Percentiles rank a stretch among this genome's conserved stretches.
Evolutionary conservation across 2,329 filamentous ascomycete species (phyloP).

Genomic region (Cryphonectria japonica): DNA sequence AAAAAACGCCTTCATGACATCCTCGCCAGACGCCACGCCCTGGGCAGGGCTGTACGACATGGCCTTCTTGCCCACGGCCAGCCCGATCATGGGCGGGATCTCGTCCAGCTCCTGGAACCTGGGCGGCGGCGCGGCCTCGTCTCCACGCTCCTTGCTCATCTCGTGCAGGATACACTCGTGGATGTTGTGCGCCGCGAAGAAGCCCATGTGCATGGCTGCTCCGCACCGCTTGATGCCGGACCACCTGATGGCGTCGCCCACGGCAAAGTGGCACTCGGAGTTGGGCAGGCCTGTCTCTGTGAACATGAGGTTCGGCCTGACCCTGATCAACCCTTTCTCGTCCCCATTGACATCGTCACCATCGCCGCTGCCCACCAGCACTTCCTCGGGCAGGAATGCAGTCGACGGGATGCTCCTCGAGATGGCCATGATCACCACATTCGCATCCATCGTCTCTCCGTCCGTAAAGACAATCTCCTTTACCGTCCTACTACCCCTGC

Average conservation of each 20-base stretch:
- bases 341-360: constrained; percentile 51
- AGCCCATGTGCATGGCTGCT: constrained; percentile 74
- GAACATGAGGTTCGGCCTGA: constrained; percentile 62
- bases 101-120: constrained; percentile 54
- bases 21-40: constrained; percentile 63
- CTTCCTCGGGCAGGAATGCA: constrained; percentile 60
- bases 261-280: constrained; percentile 64
- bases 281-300: constrained; percentile 55
- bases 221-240: constrained; percentile 81
- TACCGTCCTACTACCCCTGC: constrained; percentile 42
- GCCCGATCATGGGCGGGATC: constrained; percentile 68
- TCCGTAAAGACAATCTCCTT: constrained; percentile 61
- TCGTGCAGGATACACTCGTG: constrained; percentile 62
- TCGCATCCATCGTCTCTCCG: constrained; percentile 61
- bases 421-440: constrained; percentile 71
- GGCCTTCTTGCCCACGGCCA: constrained; percentile 72
- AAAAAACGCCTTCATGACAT: constrained; percentile 67
- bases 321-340: constrained; percentile 69
- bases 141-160: constrained; percentile 36
- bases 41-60: constrained; percentile 62
- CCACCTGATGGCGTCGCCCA: constrained; percentile 73
- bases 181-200: constrained; percentile 67
- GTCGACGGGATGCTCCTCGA: constrained; percentile 67
- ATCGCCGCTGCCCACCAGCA: constrained; percentile 42
- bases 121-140: constrained; percentile 42